Evolutionary conservation across 306 rosid genomes (phyloP), one percentile per base, ranked within the genome.

Genomic region (Carpinus fangiana): DNA sequence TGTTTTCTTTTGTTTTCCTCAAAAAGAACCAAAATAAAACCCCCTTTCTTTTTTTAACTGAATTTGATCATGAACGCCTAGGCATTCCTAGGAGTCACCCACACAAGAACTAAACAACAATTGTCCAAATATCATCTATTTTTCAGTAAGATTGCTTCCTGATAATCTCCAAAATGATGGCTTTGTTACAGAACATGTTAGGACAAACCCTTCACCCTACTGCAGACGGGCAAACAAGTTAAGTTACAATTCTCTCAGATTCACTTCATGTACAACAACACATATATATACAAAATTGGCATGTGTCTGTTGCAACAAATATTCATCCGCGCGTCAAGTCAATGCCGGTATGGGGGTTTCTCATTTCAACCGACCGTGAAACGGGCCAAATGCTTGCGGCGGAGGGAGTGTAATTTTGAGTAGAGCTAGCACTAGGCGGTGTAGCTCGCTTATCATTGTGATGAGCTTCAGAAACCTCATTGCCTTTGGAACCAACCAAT

Each of bases 271-370:
- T 89, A 88, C 98, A 89, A 83, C 89, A 81, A 84, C 83, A 89
- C 83, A 83, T 82, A 80, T 82, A 82, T 88, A 85, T 88, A 92
- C 94, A 91, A 88, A 91, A 83, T 86, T 76, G 84, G 67, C 83
- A 87, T 83, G 87, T 82, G 84, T 84, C 88, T 86, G 85, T 89
- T 79, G 82, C 83, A 73, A 79, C 66, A 75, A 78, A 72, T 70
- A 62, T 77, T 91, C 90, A 93, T 46, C 98, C 98, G 8, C 96
- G 96, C 59, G 80, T 96, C 92, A 93, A 83, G 89, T 96, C 99
- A 62, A 96, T 91, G 75, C 99, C 98, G 0, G 92, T 88, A 82
- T 90, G 90, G 62, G 89, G 83, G 60, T 83, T 85, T 84, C 90
- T 84, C 81, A 84, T 51, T 72, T 89, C 97, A 13, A 62, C 81